phyloP scores from a whole-genome alignment of 2,329 filamentous ascomycete genomes.

The Neonectria neomacrospora region DNA sequence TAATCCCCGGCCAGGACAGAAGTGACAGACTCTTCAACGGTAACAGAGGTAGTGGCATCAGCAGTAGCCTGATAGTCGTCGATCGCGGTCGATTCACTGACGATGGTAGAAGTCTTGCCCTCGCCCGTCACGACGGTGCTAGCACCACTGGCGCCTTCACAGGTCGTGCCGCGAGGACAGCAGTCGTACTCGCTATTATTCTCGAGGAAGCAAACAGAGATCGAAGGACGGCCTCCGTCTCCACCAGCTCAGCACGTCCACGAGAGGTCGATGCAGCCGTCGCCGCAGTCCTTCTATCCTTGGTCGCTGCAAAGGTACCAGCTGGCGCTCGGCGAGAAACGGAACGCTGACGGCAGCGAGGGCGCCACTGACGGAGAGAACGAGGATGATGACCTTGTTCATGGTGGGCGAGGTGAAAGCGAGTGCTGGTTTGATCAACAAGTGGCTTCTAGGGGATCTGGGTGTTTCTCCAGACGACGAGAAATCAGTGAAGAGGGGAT shows the following conservation, averaged over 20 bases:
- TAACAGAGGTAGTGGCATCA: not conserved
- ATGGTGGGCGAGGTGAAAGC: slow-evolving; percentile 31
- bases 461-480: not conserved
- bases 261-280: slow-evolving; percentile 42
- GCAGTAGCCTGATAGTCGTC: slow-evolving; percentile 17
- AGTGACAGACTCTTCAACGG: not conserved
- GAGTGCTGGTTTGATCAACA: slow-evolving; percentile 23
- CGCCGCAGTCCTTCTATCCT: slow-evolving; percentile 43
- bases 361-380: slow-evolving; percentile 33
- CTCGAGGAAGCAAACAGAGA: slow-evolving; percentile 40
- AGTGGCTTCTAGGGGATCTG: not conserved
- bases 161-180: slow-evolving; percentile 44
- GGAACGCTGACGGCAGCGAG: slow-evolving; percentile 34
- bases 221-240: slow-evolving; percentile 43
- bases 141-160: slow-evolving; percentile 43
- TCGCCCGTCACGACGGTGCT: slow-evolving; percentile 25
- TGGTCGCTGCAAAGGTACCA: slow-evolving; percentile 41
- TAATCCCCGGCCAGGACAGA: not conserved
- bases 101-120: slow-evolving; percentile 24
- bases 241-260: slow-evolving; percentile 48
- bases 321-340: slow-evolving; percentile 35
- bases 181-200: slow-evolving; percentile 45
- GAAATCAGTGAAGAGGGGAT: not conserved
- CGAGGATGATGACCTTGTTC: slow-evolving; percentile 42
- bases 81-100: slow-evolving; percentile 8